Conservation (phyloP, 139 green algal species). For the Axilococcus clingmanii region DNA sequence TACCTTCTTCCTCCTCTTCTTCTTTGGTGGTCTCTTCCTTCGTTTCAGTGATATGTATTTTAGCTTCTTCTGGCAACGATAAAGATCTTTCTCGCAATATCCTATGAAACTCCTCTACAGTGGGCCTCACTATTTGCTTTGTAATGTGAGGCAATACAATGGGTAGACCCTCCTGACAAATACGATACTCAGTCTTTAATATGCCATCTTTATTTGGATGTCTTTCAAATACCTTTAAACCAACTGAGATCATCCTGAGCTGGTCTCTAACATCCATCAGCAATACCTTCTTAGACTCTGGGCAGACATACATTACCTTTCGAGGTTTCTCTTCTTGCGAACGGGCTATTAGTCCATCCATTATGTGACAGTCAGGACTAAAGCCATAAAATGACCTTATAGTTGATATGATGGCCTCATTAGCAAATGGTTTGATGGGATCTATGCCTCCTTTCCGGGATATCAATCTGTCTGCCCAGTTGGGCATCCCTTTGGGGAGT, state of each 20-base stretch:
- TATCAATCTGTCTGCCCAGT: neutral
- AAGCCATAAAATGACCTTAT: conserved; percentile 70
- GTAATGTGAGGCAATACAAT: conserved; percentile 70
- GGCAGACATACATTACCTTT: conserved; percentile 26
- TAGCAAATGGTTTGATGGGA: conserved; percentile 43
- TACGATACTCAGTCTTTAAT: conserved; percentile 64
- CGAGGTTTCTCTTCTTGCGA: conserved; percentile 21
- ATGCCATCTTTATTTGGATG: conserved; percentile 47
- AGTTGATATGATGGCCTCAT: conserved; percentile 23
- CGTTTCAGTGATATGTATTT: conserved; percentile 11
- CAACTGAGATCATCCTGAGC: conserved; percentile 65
- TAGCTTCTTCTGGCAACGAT: conserved; percentile 3
- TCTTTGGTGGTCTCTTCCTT: neutral
- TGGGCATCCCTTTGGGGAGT: neutral
- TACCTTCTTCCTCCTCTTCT: neutral
- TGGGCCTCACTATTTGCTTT: conserved; percentile 45
- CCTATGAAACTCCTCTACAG: conserved; percentile 38
- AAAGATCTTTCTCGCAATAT: conserved; percentile 40
- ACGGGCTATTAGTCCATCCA: conserved; percentile 9
- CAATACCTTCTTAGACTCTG: conserved; percentile 48
- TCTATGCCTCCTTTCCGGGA: no score
- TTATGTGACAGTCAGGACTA: conserved; percentile 6
- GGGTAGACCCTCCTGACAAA: conserved; percentile 79
- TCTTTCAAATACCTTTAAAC: conserved; percentile 89
- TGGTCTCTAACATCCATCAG: conserved; percentile 49